phyloP scores from a whole-genome alignment of 2,329 filamentous ascomycete genomes.

The Anthostomella pinea region DNA sequence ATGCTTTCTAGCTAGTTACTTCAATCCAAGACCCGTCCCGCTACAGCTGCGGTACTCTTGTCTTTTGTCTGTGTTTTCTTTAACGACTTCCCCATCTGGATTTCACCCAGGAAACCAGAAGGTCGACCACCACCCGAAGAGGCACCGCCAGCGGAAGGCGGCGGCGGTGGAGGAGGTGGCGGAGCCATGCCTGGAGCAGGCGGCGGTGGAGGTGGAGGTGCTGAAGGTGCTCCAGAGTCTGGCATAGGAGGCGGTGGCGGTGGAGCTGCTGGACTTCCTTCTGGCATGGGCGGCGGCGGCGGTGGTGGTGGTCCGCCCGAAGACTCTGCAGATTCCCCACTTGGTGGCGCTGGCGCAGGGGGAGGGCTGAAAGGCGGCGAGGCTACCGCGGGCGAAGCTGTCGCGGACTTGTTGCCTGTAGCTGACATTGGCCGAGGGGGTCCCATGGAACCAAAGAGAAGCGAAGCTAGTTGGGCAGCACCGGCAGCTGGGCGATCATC shows the following conservation, averaged over 20 bases:
- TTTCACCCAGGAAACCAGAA: conserved; percentile 72
- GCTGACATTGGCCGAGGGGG: conserved; percentile 86
- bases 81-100: conserved; percentile 73
- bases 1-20: too few relatives aligned
- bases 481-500: conserved; percentile 77
- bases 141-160: conserved; percentile 40
- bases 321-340: conserved; percentile 32
- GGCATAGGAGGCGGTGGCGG: conserved; percentile 39
- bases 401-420: conserved; percentile 64
- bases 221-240: conserved; percentile 37
- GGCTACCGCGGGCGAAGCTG: conserved; percentile 38
- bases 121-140: conserved; percentile 51
- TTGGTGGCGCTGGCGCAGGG: conserved; percentile 24
- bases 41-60: conserved; percentile 67
- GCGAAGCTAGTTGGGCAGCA: conserved; percentile 89
- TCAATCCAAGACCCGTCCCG: conserved; percentile 70
- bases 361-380: conserved; percentile 34
- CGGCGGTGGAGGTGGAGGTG: conserved; percentile 45
- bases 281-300: conserved; percentile 39
- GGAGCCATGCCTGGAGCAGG: conserved; percentile 38
- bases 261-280: conserved; percentile 29
- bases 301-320: conserved; percentile 34
- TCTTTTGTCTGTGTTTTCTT: conserved; percentile 91
- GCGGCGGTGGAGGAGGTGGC: conserved; percentile 45
- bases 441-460: conserved; percentile 95